phyloP scores from a whole-genome alignment of 2,329 filamentous ascomycete genomes.

The Trichoderma asperellum region DNA sequence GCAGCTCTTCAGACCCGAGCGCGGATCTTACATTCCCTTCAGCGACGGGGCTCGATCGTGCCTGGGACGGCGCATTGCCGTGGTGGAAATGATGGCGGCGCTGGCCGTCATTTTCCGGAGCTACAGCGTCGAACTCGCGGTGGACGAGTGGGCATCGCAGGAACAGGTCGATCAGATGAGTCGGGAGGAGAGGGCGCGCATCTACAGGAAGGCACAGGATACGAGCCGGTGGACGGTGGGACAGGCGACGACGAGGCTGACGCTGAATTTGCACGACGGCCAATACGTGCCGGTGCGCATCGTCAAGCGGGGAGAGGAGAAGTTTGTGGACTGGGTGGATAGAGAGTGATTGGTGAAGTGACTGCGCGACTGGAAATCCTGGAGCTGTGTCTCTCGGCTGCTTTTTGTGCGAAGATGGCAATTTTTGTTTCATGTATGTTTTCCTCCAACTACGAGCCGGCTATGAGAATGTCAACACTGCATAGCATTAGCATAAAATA shows the following conservation, averaged over 20 bases:
- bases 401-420: background rate
- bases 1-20: slow-evolving; percentile 61
- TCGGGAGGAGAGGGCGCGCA: slow-evolving; percentile 47
- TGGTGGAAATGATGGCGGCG: slow-evolving; percentile 61
- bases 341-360: slow-evolving; percentile 2
- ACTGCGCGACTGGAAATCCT: background rate
- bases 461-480: background rate
- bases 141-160: slow-evolving; percentile 61
- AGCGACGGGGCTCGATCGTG: slow-evolving; percentile 62
- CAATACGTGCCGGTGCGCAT: slow-evolving; percentile 67
- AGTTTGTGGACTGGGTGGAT: slow-evolving; percentile 56
- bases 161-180: slow-evolving; percentile 59
- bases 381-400: background rate
- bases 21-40: slow-evolving; percentile 63
- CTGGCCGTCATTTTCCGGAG: slow-evolving; percentile 59
- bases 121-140: slow-evolving; percentile 71
- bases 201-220: slow-evolving; percentile 66
- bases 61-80: slow-evolving; percentile 61
- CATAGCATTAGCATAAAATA: background rate
- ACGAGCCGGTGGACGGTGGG: slow-evolving; percentile 57
- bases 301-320: slow-evolving; percentile 70
- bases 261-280: slow-evolving; percentile 67
- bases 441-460: background rate
- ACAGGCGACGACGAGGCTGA: slow-evolving; percentile 66
- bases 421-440: background rate